Evolutionary conservation across 257 asterid species (phyloP).

Genomic region (Misopates orontium): DNA sequence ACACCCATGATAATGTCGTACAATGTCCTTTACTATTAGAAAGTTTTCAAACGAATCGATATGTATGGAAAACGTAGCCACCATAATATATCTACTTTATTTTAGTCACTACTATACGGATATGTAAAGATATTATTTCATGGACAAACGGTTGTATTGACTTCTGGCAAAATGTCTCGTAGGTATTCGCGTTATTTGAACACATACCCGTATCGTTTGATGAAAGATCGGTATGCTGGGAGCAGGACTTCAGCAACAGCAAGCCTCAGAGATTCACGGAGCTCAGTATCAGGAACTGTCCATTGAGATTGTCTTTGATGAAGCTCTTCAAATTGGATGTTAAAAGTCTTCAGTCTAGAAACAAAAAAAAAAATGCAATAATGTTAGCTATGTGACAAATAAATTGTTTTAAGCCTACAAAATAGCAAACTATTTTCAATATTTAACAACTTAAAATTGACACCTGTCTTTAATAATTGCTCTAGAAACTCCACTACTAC

Average conservation of each 20-base stretch:
- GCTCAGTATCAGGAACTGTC: conserved; percentile 98
- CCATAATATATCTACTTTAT: no score
- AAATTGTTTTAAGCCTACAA: conserved; percentile 1
- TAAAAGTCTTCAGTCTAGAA: conserved; percentile 81
- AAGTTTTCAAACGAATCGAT: no score
- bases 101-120: no score
- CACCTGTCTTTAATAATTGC: conserved; percentile 86
- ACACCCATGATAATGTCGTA: no score
- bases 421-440: neutral
- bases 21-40: no score
- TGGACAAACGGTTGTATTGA: no score
- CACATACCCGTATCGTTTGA: conserved; percentile 83
- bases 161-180: no score
- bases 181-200: no score
- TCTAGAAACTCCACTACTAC: conserved; percentile 95
- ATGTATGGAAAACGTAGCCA: no score
- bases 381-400: conserved; percentile 12
- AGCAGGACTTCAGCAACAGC: conserved; percentile 97
- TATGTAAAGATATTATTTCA: no score
- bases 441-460: conserved; percentile 27
- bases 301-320: conserved; percentile 98
- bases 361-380: conserved; percentile 18
- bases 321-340: conserved; percentile 91
- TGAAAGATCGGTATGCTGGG: conserved; percentile 96
- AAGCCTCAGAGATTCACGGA: conserved; percentile 89